phyloP scores from a whole-genome alignment of 306 rosid genomes.

The Lagenaria siceraria region DNA sequence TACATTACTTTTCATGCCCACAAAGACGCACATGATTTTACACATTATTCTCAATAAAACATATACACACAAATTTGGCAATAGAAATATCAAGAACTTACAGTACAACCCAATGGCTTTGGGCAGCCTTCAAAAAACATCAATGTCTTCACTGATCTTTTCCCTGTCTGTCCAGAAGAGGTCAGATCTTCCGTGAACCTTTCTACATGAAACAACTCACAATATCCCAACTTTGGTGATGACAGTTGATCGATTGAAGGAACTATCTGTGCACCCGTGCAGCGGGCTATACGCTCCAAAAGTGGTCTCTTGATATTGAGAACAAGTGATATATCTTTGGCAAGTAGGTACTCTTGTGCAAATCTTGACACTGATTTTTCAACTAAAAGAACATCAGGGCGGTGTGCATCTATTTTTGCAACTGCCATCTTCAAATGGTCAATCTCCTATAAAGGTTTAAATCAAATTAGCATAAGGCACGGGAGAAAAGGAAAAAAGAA shows the following conservation, averaged over 20 bases:
- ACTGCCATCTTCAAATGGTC: constrained; percentile 99
- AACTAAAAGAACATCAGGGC: constrained; percentile 80
- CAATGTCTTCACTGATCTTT: constrained; percentile 67
- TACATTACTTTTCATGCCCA: neutral
- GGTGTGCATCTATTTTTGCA: constrained; percentile 73
- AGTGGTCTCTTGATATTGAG: constrained; percentile 86
- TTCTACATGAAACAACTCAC: constrained; percentile 73
- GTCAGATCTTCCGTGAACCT: constrained; percentile 60
- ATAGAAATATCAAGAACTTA: constrained; percentile 23
- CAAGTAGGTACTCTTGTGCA: constrained; percentile 95
- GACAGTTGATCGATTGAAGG: constrained; percentile 80
- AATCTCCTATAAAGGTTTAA: constrained; percentile 51
- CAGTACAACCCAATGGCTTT: constrained; percentile 92
- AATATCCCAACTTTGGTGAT: constrained; percentile 70
- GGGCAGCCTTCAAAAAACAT: constrained; percentile 99
- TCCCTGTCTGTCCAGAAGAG: constrained; percentile 48
- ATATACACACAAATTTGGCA: neutral
- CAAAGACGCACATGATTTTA: neutral
- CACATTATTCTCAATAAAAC: neutral
- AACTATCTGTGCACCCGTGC: constrained; percentile 83
- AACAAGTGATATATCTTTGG: constrained; percentile 80
- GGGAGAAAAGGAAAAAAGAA: neutral
- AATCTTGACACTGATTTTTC: constrained; percentile 93
- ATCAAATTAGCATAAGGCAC: neutral
- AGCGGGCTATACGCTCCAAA: constrained; percentile 87